Evolutionary conservation across 768 basidiomycete genomes (phyloP).

Genomic region (Fistulinella prunicolor): DNA sequence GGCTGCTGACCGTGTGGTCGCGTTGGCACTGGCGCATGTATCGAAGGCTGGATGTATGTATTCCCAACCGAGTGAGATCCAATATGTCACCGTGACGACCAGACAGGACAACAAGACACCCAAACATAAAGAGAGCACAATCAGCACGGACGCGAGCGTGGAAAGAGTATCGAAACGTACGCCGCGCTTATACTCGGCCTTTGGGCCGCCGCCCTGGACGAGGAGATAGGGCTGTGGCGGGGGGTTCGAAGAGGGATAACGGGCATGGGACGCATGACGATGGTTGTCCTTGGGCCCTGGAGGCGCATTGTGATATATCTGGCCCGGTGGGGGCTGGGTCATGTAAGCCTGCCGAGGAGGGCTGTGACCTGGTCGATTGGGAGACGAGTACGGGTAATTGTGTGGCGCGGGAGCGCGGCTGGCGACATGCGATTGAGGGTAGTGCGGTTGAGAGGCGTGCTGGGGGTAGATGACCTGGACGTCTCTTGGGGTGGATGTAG

Average conservation of each 20-base stretch:
- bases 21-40: slow-evolving; percentile 30
- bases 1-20: slow-evolving; percentile 31
- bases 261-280: slow-evolving; percentile 18
- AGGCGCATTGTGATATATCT: slow-evolving; percentile 23
- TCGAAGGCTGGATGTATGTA: slow-evolving; percentile 14
- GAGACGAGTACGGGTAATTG: slow-evolving; percentile 19
- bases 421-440: too few relatives aligned
- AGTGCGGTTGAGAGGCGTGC: too few relatives aligned
- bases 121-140: too few relatives aligned
- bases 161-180: slow-evolving; percentile 21
- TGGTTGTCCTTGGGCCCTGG: slow-evolving; percentile 18
- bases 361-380: slow-evolving; percentile 4
- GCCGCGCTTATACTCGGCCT: slow-evolving; percentile 31
- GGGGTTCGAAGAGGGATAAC: slow-evolving; percentile 21
- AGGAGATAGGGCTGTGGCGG: slow-evolving; percentile 27
- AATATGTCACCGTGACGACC: slow-evolving; percentile 8
- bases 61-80: too few relatives aligned
- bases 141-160: slow-evolving; percentile 16
- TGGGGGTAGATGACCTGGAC: slow-evolving; percentile 16
- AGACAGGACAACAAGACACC: slow-evolving; percentile 1
- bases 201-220: slow-evolving; percentile 27
- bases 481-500: slow-evolving; percentile 17
- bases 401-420: slow-evolving; percentile 20
- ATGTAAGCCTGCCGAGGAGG: slow-evolving; percentile 17
- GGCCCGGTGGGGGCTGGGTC: slow-evolving; percentile 29